Evolutionary conservation across 2,329 filamentous ascomycete species (phyloP), one percentile per base, ranked within the genome.

Genomic region (Aspergillus niger): DNA sequence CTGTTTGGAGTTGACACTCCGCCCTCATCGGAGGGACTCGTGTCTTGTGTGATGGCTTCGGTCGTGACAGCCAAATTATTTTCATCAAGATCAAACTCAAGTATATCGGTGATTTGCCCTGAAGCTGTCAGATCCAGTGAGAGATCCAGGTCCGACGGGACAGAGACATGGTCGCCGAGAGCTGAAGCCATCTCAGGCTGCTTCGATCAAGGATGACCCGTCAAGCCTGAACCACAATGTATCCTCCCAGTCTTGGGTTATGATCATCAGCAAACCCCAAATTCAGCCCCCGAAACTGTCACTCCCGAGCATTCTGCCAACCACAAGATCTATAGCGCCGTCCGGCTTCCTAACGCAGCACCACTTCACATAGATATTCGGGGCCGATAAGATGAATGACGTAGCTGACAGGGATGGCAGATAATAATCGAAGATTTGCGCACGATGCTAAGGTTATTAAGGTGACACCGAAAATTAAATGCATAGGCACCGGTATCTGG

Each of bases 61-160:
- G 39, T 26, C 5, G 39, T 32, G 17, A 55, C 28, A 10, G 43
- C 26, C n/a, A 41, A 28, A 39, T 28, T 47, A 17, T 55, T 43
- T 20, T 47, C 55, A 13, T 56, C 51, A 10, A 52, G n/a, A 7
- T 59, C 60, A 10, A 55, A 32, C 32, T 53, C 61, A 10, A 48
- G 47, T 26, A 28, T 59, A 51, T 57, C 60, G n/a, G 56, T 36
- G 30, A 51, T 52, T 7, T 60, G 38, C 30, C 56, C 57, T 28
- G 63, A 47, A 28, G 63, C 50, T 15, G 60, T 47, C 22, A 68
- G 44, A 24, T 64, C 64, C 22, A 67, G n/a, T 4, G 65, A 57
- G 26, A 65, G 49, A 54, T 69, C 67, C 54, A 67, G 64, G 24
- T 68, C 67, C 55, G 64, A 55, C 43, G 64, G 65, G 52, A 63